These are phyloP conservation scores for Mallotus repandus DNA, from an alignment of 441 rosid species.

Conservation along the genomic window DNA sequence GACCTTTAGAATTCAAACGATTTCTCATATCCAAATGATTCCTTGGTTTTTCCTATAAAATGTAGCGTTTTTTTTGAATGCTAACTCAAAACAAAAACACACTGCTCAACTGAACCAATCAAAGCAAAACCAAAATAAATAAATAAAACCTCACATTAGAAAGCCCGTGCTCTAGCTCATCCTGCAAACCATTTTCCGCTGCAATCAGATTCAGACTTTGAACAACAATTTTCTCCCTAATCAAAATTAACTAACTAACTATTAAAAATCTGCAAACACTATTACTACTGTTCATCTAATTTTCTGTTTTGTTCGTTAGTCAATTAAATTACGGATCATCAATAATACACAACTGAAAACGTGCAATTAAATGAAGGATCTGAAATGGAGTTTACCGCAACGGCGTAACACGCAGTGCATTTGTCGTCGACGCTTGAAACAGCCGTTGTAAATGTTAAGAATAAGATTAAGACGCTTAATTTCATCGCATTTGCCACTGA, in stretches of 20 bases:
- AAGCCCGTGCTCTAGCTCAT: conserved; percentile 70
- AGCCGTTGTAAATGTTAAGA: conserved; percentile 28
- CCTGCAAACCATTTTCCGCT: conserved; percentile 46
- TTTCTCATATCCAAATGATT: conserved; percentile 97
- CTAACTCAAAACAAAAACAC: too few relatives aligned
- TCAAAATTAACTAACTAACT: neutral
- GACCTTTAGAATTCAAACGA: conserved; percentile 86
- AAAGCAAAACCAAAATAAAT: neutral
- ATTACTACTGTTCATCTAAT: neutral
- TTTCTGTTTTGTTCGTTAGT: too few relatives aligned
- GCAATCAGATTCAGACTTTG: neutral
- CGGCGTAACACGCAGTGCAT: conserved; percentile 85
- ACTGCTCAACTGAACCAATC: too few relatives aligned
- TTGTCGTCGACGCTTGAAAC: conserved; percentile 58
- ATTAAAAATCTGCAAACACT: neutral
- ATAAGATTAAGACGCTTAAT: conserved; percentile 31
- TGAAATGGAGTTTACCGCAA: conserved; percentile 51
- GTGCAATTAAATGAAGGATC: neutral
- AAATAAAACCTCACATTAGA: conserved; percentile 51
- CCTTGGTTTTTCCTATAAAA: conserved; percentile 73
- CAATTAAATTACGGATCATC: neutral
- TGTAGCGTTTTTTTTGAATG: too few relatives aligned
- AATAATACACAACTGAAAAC: neutral
- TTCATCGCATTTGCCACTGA: conserved; percentile 28
- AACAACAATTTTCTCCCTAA: neutral